phyloP scores from a whole-genome alignment of 2,329 filamentous ascomycete species.

The Aspergillus neoniger region DNA sequence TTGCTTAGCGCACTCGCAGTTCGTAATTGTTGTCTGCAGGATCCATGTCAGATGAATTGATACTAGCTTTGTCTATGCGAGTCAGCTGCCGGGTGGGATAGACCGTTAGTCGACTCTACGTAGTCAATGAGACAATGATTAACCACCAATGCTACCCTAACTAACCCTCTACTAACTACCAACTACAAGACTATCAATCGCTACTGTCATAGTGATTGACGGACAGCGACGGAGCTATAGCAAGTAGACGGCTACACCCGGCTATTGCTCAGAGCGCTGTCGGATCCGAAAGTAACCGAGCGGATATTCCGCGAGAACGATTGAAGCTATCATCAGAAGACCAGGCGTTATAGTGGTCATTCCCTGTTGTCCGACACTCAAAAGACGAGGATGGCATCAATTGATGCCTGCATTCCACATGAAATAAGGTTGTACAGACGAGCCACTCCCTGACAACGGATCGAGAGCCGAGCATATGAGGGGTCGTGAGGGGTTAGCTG shows the following conservation, averaged over 20 bases:
- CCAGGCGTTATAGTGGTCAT: neutral
- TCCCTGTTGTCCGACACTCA: neutral
- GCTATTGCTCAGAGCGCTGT: neutral
- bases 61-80: too few species aligned
- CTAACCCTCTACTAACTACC: too few species aligned
- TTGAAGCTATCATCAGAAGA: neutral
- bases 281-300: conserved; percentile 4
- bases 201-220: neutral
- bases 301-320: neutral
- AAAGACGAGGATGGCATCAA: neutral
- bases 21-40: neutral
- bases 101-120: too few species aligned
- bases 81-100: too few species aligned
- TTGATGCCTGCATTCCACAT: neutral
- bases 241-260: neutral
- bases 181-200: too few species aligned
- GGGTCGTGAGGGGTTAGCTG: neutral
- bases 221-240: neutral
- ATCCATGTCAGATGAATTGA: neutral
- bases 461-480: conserved; percentile 1
- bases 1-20: neutral
- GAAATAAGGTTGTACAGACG: neutral
- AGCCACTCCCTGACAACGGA: neutral
- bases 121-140: too few species aligned
- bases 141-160: too few species aligned